Evolutionary conservation across 2,329 filamentous ascomycete genomes (phyloP).

Genomic region (Epichloe gansuensis): DNA sequence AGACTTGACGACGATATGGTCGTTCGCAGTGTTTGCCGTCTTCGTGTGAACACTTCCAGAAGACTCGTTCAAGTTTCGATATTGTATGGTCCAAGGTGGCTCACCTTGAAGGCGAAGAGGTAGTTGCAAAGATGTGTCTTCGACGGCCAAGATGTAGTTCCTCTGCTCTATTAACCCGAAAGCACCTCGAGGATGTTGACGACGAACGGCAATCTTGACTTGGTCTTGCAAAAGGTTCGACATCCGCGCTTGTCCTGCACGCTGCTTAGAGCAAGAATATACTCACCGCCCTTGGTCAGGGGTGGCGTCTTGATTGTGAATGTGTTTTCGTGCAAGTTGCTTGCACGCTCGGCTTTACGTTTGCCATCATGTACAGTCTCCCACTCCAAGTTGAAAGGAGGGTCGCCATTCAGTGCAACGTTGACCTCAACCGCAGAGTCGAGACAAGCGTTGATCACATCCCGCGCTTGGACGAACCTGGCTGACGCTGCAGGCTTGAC

Average conservation of each 20-base stretch:
- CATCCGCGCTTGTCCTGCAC: constrained; percentile 80
- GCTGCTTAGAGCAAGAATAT: constrained; percentile 73
- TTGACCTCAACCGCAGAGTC: constrained; percentile 68
- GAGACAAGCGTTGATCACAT: constrained; percentile 60
- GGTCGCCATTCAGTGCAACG: constrained; percentile 65
- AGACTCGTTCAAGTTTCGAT: constrained; percentile 52
- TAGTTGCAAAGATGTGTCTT: constrained; percentile 60
- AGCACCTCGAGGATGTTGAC: constrained; percentile 73
- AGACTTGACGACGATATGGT: constrained; percentile 50
- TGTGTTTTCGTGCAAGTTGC: constrained; percentile 47
- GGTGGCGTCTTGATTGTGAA: constrained; percentile 65
- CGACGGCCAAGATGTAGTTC: constrained; percentile 60
- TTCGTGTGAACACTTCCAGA: constrained; percentile 32
- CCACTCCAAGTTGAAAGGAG: constrained; percentile 83
- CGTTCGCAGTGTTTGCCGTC: constrained; percentile 48
- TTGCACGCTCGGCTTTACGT: constrained; percentile 55
- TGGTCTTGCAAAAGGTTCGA: constrained; percentile 78
- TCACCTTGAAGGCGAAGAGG: constrained; percentile 80
- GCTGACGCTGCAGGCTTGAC: constrained; percentile 89
- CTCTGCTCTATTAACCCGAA: constrained; percentile 82
- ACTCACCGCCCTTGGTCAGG: constrained; percentile 74
- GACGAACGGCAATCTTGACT: constrained; percentile 72
- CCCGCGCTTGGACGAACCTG: constrained; percentile 45
- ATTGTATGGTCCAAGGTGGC: constrained; percentile 70
- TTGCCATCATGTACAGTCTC: constrained; percentile 85